These are phyloP conservation scores for Macrophomina phaseolina DNA, from an alignment of 2,329 filamentous ascomycete species.

Conservation along the genomic window DNA sequence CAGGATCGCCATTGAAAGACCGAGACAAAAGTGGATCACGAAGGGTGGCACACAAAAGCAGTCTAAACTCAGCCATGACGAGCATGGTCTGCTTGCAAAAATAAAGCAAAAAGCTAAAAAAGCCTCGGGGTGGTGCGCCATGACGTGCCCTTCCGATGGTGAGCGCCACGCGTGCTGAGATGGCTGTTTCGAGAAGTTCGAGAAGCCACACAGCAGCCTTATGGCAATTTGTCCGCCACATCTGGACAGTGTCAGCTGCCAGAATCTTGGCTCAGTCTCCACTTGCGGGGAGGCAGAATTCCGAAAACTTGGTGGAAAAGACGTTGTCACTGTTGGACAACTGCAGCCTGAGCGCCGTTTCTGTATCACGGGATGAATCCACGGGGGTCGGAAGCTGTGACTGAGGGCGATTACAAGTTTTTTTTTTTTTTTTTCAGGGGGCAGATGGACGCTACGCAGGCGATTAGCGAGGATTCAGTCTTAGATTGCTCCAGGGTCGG, in stretches of 20 bases:
- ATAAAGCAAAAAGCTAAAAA: constrained; percentile 1
- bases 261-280: background rate
- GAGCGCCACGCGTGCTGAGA: constrained; percentile 18
- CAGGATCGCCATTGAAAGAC: constrained; percentile 17
- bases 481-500: constrained; percentile 23
- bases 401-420: background rate
- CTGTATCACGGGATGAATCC: background rate
- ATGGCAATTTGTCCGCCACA: background rate
- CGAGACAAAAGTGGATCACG: constrained; percentile 7
- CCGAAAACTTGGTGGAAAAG: background rate
- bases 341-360: background rate
- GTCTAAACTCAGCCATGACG: constrained; percentile 6
- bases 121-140: constrained; percentile 3
- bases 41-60: constrained; percentile 19
- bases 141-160: constrained; percentile 5
- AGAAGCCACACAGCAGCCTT: constrained; percentile 23
- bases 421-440: background rate
- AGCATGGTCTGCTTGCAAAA: constrained; percentile 12
- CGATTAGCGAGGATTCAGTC: constrained; percentile 22
- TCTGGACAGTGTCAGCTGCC: background rate
- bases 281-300: background rate
- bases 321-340: background rate
- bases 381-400: background rate
- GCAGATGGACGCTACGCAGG: constrained; percentile 2
- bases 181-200: constrained; percentile 8